Evolutionary conservation across 495 filamentous ascomycete species (phyloP), one percentile per base, ranked within the genome.

Genomic region (Talaromyces adpressus): DNA sequence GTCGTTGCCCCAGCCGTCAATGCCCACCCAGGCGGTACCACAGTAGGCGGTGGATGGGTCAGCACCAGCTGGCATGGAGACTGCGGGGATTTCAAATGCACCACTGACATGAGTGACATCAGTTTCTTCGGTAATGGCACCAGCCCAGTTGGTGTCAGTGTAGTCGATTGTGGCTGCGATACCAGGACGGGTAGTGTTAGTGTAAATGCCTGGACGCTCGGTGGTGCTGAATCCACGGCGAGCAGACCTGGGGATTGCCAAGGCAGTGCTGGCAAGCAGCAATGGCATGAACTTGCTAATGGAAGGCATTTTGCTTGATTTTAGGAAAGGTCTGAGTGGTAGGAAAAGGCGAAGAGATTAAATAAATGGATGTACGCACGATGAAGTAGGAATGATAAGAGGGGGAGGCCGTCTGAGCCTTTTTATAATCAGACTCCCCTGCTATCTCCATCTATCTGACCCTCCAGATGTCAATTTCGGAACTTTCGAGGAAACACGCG

Each of bases 21-120:
- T 85, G 14, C 83, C 83, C 12, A 87, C 84, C 86, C 85, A 88
- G n/a, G 82, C 84, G n/a, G 18, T 25, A 22, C 59, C 59, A 16
- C 59, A 61, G 39, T 61, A 61, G 1, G 83, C 82, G 1, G 80
- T 82, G 30, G 81, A 77, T 59, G 53, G 34, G 25, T 57, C 30
- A 32, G 22, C 75, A n/a, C 78, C 76, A 8, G 75, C 65, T 5
- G 80, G 74, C 7, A 73, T 70, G 16, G 77, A 80, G 1, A 85
- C 81, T 18, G 72, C 69, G 3, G 85, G 85, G 14, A 86, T 79
- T 1, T 77, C 79, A 70, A 87, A 82, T 8, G 77, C 84, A 11
- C 79, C 85, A 2, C 79, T 78, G 8, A 86, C 84, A 29, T 72
- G 71, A 12, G 72, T 83, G 66, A 81, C 59, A 20, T 51, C 59